Conservation (phyloP, 2,329 filamentous ascomycete genomes). For the Cercospora citrullina region DNA sequence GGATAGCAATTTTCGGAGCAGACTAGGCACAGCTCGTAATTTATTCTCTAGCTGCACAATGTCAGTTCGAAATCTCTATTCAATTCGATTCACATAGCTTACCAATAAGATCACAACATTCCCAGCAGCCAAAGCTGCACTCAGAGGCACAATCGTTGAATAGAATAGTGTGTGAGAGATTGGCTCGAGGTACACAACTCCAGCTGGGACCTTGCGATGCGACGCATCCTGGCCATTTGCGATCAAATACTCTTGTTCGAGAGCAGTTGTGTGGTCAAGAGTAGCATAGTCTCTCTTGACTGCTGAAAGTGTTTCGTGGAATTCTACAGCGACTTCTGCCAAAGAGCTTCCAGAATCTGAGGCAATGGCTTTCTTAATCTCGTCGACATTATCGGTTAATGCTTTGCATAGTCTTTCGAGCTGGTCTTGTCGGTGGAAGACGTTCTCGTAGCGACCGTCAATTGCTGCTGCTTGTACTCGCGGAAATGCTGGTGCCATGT, state of each 20-base stretch:
- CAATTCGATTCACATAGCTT: slow-evolving; percentile 9
- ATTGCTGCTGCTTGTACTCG: slow-evolving; percentile 46
- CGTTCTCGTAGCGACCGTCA: slow-evolving; percentile 48
- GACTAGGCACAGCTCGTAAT: slow-evolving; percentile 39
- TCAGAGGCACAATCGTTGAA: slow-evolving; percentile 47
- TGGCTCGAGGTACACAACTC: slow-evolving; percentile 53
- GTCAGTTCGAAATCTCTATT: slow-evolving; percentile 1
- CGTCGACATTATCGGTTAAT: slow-evolving; percentile 40
- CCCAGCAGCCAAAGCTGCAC: slow-evolving; percentile 52
- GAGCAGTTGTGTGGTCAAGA: slow-evolving; percentile 43
- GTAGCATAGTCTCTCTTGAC: slow-evolving; percentile 45
- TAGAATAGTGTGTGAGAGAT: slow-evolving; percentile 52
- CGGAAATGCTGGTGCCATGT: slow-evolving; percentile 35
- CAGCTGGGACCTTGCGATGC: slow-evolving; percentile 40
- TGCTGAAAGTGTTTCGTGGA: slow-evolving; percentile 43
- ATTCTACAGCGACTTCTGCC: slow-evolving; percentile 46
- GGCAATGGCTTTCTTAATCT: slow-evolving; percentile 45
- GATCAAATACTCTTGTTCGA: slow-evolving; percentile 47
- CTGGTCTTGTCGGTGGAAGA: slow-evolving; percentile 51
- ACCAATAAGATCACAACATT: slow-evolving; percentile 56
- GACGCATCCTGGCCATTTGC: slow-evolving; percentile 44
- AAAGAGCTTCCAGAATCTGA: slow-evolving; percentile 42
- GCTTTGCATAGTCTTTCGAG: slow-evolving; percentile 46
- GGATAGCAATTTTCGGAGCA: slow-evolving; percentile 44
- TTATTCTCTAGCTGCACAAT: slow-evolving; percentile 43